A percentile compares a stretch with the other conserved stretches of the same genome.
Conservation (phyloP, 2,329 filamentous ascomycete species). For the Xylariomycetidae sp. region DNA sequence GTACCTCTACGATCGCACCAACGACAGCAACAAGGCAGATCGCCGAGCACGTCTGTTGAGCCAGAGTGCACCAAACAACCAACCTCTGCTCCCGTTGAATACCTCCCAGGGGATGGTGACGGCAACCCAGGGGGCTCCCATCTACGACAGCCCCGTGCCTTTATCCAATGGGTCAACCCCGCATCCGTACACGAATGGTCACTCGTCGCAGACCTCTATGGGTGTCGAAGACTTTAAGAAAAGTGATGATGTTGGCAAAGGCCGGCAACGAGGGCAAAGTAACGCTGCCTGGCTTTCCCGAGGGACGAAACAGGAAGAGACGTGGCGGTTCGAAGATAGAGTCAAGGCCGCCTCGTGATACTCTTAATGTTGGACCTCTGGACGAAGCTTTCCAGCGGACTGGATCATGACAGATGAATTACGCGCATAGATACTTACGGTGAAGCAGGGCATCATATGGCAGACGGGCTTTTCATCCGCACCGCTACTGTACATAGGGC, state of each 20-base stretch:
- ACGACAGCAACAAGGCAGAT: constrained; percentile 81
- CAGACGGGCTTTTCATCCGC: too few species aligned
- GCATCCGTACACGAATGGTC: constrained; percentile 42
- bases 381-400: background rate
- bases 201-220: constrained; percentile 29
- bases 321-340: constrained; percentile 57
- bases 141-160: constrained; percentile 33
- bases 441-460: too few species aligned
- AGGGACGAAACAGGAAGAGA: constrained; percentile 80
- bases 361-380: constrained; percentile 6
- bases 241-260: constrained; percentile 41
- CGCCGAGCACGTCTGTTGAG: constrained; percentile 67
- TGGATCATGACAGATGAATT: constrained; percentile 15
- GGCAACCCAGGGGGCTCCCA: constrained; percentile 22
- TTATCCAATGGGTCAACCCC: constrained; percentile 23
- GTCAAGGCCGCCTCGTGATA: constrained; percentile 17
- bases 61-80: constrained; percentile 28
- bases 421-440: too few species aligned
- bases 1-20: constrained; percentile 92
- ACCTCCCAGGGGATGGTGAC: constrained; percentile 34
- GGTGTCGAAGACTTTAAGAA: constrained; percentile 47
- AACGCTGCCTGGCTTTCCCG: constrained; percentile 62
- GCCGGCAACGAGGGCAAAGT: constrained; percentile 37
- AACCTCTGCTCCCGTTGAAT: constrained; percentile 62
- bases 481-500: too few species aligned